Base-by-base conservation (phyloP, 306 rosid species). In the Vigna hirtella region DNA sequence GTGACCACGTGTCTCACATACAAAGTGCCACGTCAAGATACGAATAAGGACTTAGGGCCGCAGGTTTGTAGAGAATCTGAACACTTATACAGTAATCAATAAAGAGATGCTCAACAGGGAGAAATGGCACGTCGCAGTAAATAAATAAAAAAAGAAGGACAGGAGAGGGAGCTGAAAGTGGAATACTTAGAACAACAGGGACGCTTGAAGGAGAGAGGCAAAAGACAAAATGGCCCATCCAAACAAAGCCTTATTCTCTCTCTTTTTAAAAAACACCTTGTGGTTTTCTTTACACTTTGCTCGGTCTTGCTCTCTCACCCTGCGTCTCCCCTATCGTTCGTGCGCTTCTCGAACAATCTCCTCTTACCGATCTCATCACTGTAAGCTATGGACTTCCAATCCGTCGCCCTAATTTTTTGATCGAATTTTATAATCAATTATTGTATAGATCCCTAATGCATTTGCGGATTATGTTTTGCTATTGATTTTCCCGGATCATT, bases 311-410 rank as follows among this genome's bases (percentile, higher is more conserved):
- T 12, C 22, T 62, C 48, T 63, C 14, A 4, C 13, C 70, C 74
- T 77, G 85, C 89, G 76, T 24, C 26, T 73, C 78, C 74, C 66
- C 59, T 79, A 81, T 88, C 87, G 84, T 79, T 6, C 55, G 82
- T 20, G 12, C 90, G 86, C 91, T 85, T 84, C 88, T 78, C 89
- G 74, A 84, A 74, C 89, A 89, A 84, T 86, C 94, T 86, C 93
- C 89, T 85, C 85, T 85, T 74, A 85, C 77, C 87, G 93, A 88
- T 92, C 97, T 86, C 89, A 83, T 70, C 73, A 77, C 96, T 92
- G 98, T 94, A 79, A 85, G 98, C 81, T 70, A 38, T 75, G 1
- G 15, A 83, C 59, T 72, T 83, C 62, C 65, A 73, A 84, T 93
- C 83, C 43, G 9, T 70, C 69, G 24, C 64, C 85, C 74, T 72